Percentiles rank a stretch among this genome's conserved stretches.
Conservation (phyloP, 2,329 filamentous ascomycete genomes). For the Paecilomyces sp. region DNA sequence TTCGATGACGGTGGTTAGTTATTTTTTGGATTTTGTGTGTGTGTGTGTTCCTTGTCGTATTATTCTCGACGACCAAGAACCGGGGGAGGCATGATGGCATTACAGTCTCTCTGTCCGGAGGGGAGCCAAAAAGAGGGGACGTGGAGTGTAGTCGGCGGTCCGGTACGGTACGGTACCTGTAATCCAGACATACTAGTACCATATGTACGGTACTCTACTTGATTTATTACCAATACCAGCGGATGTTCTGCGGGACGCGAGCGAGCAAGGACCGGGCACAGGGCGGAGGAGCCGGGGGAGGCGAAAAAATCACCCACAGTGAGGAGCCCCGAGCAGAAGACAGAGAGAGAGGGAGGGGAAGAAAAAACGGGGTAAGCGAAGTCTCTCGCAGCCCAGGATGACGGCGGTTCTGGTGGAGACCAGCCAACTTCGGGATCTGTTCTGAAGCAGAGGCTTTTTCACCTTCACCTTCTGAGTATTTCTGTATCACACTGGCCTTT, state of each 20-base stretch:
- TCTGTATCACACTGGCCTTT: no score
- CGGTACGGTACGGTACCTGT: not conserved
- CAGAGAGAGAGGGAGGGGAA: no score
- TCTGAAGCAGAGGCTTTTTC: not conserved
- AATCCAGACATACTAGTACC: not conserved
- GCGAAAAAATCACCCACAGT: not conserved
- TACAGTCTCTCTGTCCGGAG: not conserved
- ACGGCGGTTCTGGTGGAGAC: slow-evolving; percentile 15
- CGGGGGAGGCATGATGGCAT: not conserved
- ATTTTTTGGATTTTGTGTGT: not conserved
- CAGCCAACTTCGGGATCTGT: not conserved
- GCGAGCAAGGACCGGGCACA: not conserved
- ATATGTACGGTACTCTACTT: no score
- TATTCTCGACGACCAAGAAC: not conserved
- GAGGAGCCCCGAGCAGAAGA: not conserved
- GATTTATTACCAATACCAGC: not conserved
- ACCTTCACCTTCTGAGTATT: no score
- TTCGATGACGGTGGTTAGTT: not conserved
- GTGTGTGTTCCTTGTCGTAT: not conserved
- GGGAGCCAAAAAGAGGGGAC: not conserved
- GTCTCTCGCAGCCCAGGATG: slow-evolving; percentile 8
- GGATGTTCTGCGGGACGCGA: not conserved
- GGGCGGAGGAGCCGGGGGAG: not conserved
- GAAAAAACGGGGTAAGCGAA: not conserved
- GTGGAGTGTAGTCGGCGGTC: not conserved